Evolutionary conservation across 306 rosid species (phyloP), one percentile per base, ranked within the genome.

Genomic region (Coriaria nepalensis): DNA sequence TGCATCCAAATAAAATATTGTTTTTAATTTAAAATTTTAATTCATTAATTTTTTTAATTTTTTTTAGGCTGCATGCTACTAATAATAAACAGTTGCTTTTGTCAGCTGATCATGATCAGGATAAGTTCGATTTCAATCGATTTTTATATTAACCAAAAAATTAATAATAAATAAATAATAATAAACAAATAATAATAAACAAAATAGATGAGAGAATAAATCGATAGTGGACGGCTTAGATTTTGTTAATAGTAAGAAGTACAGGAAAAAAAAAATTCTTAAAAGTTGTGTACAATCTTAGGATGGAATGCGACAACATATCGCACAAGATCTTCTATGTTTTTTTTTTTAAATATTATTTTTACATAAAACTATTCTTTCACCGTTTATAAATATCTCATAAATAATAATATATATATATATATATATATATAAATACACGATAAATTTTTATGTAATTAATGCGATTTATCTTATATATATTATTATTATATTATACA

Each of bases 251-350:
- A 49, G 55, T 61, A 33, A 10, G 49, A 35, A 5, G 45, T 35
- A 2, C 15, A 56, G 13, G 48, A 11, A 9, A 38, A 58, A 64
- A 50, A 37, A 72, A 72, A 47, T 39, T 56, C 45, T 29, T 6
- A 52, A 64, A 69, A 45, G 46, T 52, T 59, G 60, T 57, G 39
- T 68, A 57, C 63, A 56, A 36, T 70, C 60, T 62, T 70, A 59
- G 73, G 64, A 70, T 55, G 56, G 61, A 54, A 56, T 62, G 59
- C 57, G 56, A 66, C 56, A 70, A 50, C 67, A 64, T 82, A 83
- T 86, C 63, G 7, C 74, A 67, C 62, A 70, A 78, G 82, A 86
- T 86, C 82, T 78, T 71, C 69, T 61, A 52, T 71, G 75, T 69
- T 65, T 71, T 66, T 71, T 66, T 71, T 68, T 76, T 50, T 69